Percentiles rank a stretch among this genome's conserved stretches.
phyloP scores from a whole-genome alignment of 768 basidiomycete species.

The Lentinus tigrinus region DNA sequence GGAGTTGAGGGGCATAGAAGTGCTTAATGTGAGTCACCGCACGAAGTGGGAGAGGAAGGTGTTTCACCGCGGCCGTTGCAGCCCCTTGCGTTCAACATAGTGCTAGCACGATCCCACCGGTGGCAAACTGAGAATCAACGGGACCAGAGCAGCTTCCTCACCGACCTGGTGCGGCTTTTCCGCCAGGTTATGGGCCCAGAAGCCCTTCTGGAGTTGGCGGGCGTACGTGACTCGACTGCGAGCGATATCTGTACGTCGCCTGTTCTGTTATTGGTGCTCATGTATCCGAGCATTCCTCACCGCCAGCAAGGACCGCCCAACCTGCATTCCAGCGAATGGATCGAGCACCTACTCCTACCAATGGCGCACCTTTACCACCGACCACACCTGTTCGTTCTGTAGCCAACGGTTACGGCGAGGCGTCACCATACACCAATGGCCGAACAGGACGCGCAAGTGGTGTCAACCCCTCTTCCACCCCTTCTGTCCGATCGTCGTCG shows the following conservation, averaged over 20 bases:
- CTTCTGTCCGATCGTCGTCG: slow-evolving; percentile 5
- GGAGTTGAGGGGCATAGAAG: slow-evolving; percentile 80
- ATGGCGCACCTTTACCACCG: slow-evolving; percentile 21
- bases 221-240: slow-evolving; percentile 47
- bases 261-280: slow-evolving; percentile 1
- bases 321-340: slow-evolving; percentile 24
- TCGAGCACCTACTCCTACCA: slow-evolving; percentile 28
- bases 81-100: slow-evolving; percentile 74
- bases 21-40: slow-evolving; percentile 58
- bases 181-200: slow-evolving; percentile 36
- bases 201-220: slow-evolving; percentile 54
- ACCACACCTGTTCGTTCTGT: slow-evolving; percentile 22
- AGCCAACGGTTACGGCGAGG: slow-evolving; percentile 18
- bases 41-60: slow-evolving; percentile 12
- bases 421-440: not conserved
- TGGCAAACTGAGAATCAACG: slow-evolving; percentile 80
- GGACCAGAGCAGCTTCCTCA: slow-evolving; percentile 77
- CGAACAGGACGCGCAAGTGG: slow-evolving; percentile 5
- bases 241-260: slow-evolving; percentile 25
- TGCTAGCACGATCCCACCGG: slow-evolving; percentile 83
- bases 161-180: slow-evolving; percentile 63
- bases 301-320: slow-evolving; percentile 20
- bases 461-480: not conserved
- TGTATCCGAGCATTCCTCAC: slow-evolving; percentile 12
- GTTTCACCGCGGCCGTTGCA: slow-evolving; percentile 26